Conservation (phyloP, 371 early-diverging fungal genomes). For the Mucor sp. region DNA sequence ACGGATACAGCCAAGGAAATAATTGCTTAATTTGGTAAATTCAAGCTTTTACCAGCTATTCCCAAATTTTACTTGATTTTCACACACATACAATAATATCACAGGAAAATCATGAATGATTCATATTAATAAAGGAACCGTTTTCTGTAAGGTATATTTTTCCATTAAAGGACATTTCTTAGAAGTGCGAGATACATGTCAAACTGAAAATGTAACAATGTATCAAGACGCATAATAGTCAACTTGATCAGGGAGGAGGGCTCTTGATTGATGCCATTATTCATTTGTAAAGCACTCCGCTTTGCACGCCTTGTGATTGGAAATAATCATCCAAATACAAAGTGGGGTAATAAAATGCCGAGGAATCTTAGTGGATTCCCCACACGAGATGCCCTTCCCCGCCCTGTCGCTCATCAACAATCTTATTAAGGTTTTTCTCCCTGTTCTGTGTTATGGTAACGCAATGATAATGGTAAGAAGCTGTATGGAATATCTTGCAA, state of each 20-base stretch:
- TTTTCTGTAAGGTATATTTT: neutral
- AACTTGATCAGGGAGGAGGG: neutral
- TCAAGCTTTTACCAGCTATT: neutral
- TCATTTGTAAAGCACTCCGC: neutral
- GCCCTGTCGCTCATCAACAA: neutral
- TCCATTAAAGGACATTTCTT: neutral
- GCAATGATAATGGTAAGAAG: neutral
- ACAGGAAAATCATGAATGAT: neutral
- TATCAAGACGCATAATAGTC: neutral
- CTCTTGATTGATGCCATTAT: neutral
- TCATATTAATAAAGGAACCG: neutral
- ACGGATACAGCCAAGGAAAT: neutral
- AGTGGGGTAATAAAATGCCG: neutral
- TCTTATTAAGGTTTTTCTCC: neutral
- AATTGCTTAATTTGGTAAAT: neutral
- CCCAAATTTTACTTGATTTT: neutral
- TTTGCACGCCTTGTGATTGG: neutral
- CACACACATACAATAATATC: neutral
- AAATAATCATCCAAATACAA: neutral
- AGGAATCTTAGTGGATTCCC: neutral
- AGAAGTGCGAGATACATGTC: neutral
- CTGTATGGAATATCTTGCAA: neutral
- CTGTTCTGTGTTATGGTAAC: neutral
- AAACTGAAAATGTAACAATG: neutral
- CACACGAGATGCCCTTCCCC: neutral